These are phyloP conservation scores for Marsdenia floribunda DNA, from an alignment of 257 asterid species.

Conservation along the genomic window DNA sequence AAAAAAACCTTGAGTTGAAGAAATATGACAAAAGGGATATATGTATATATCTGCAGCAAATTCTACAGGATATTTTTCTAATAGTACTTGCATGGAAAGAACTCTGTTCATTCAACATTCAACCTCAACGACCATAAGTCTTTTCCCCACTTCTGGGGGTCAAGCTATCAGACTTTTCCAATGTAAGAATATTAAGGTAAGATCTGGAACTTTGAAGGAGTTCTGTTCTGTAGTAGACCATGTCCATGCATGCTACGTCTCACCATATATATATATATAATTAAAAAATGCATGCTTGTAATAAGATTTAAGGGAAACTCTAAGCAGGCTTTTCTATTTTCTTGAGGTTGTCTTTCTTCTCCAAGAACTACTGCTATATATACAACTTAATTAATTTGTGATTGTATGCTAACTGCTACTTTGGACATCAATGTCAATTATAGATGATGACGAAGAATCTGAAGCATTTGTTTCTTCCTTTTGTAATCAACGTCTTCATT, in stretches of 20 bases:
- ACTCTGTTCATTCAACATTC: background rate
- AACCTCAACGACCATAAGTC: background rate
- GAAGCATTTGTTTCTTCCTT: background rate
- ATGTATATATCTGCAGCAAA: too few relatives aligned
- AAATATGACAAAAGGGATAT: too few relatives aligned
- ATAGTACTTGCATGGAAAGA: background rate
- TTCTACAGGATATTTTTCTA: background rate
- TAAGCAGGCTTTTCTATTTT: background rate
- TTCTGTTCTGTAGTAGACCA: background rate
- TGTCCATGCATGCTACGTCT: too few relatives aligned
- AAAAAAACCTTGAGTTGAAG: too few relatives aligned
- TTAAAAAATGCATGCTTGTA: background rate
- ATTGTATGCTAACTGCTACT: background rate
- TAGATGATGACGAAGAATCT: background rate
- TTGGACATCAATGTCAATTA: background rate
- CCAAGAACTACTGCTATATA: background rate
- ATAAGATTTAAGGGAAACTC: background rate
- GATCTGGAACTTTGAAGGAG: background rate
- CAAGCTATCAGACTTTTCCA: background rate
- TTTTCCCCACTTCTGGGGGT: background rate
- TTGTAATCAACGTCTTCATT: background rate
- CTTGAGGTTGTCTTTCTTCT: background rate
- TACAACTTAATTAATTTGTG: background rate
- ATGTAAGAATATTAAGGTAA: background rate
- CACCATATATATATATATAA: too few relatives aligned